Percentiles rank a stretch among this genome's conserved stretches.
Evolutionary conservation across 2,329 filamentous ascomycete species (phyloP).

Genomic region (Aspergillus viridinutans): DNA sequence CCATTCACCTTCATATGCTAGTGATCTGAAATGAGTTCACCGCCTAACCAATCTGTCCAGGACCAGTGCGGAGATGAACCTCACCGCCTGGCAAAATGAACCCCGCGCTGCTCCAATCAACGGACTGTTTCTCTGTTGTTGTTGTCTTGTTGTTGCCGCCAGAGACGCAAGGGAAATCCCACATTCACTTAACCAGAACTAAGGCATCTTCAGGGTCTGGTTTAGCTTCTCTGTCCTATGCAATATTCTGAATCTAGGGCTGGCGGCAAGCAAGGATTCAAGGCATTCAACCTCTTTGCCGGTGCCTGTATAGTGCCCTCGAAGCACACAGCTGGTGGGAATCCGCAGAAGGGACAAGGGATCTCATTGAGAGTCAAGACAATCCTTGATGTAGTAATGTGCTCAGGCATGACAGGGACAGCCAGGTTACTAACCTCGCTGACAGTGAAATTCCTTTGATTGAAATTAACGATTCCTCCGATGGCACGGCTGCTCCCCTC

Average conservation of each 20-base stretch:
- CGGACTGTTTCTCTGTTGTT: slow-evolving; percentile 7
- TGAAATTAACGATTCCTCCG: slow-evolving; percentile 2
- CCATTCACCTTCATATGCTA: not conserved
- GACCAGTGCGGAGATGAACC: slow-evolving; percentile 11
- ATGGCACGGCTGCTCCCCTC: slow-evolving; percentile 3
- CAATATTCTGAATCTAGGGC: not conserved
- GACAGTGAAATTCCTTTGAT: slow-evolving; percentile 2
- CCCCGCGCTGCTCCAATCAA: slow-evolving; percentile 27
- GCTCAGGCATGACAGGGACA: not conserved
- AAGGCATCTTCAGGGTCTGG: not conserved
- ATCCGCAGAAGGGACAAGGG: slow-evolving; percentile 1
- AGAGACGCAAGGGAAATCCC: slow-evolving; percentile 19
- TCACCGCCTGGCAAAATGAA: slow-evolving; percentile 29
- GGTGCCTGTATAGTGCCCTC: not conserved
- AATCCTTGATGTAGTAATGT: slow-evolving; percentile 11
- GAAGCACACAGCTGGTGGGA: not conserved
- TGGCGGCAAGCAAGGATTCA: not conserved
- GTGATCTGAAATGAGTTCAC: slow-evolving; percentile 4
- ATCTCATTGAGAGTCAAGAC: slow-evolving; percentile 7
- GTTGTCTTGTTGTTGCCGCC: slow-evolving; percentile 4
- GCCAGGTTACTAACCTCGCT: slow-evolving; percentile 3
- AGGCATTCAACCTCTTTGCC: not conserved
- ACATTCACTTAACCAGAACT: not conserved
- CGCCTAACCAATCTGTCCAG: slow-evolving; percentile 3
- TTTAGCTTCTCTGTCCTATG: not conserved